Conservation (phyloP, 306 rosid species). For the Quercus variabilis region DNA sequence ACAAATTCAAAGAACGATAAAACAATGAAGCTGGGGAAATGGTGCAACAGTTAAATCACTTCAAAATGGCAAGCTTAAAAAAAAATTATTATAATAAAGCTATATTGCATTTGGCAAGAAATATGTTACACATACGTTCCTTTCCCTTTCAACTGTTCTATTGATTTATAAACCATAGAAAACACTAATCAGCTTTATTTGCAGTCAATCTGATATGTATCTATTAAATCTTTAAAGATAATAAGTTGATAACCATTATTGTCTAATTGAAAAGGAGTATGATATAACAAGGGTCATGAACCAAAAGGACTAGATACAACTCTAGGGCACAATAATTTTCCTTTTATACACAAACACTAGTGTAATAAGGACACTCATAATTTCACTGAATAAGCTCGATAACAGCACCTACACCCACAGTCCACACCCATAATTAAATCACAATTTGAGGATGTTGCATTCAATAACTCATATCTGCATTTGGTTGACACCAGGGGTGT, state of each 20-base stretch:
- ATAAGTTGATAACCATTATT: neutral
- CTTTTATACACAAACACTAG: neutral
- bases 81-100: neutral
- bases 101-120: neutral
- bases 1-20: neutral
- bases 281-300: neutral
- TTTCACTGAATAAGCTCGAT: neutral
- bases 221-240: neutral
- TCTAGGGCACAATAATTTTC: neutral
- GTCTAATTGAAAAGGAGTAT: neutral
- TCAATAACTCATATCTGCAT: neutral
- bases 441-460: neutral
- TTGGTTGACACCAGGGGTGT: neutral
- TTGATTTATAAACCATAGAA: neutral
- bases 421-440: neutral
- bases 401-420: neutral
- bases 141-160: neutral
- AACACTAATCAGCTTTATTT: neutral
- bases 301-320: neutral
- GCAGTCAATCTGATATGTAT: neutral
- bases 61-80: neutral
- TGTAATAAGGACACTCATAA: neutral
- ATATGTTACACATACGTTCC: neutral
- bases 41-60: neutral
- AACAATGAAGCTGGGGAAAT: constrained; percentile 1